phyloP scores from a whole-genome alignment of 2,329 filamentous ascomycete species.

The Leptographium flavum region DNA sequence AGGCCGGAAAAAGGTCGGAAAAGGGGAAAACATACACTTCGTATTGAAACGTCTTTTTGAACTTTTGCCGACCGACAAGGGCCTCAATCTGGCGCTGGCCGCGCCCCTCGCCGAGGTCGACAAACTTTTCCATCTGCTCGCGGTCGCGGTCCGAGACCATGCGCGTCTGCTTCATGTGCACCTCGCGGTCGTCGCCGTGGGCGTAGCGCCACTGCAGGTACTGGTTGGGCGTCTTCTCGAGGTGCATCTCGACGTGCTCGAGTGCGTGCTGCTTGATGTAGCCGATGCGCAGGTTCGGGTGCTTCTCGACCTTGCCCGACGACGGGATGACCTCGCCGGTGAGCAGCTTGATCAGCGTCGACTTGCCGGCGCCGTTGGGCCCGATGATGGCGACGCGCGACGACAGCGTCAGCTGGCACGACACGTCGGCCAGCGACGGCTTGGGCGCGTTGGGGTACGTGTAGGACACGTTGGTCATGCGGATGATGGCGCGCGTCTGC shows the following conservation, averaged over 20 bases:
- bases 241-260: slow-evolving; percentile 98
- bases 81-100: slow-evolving; percentile 67
- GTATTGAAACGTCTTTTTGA: slow-evolving; percentile 98
- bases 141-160: slow-evolving; percentile 73
- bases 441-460: slow-evolving; percentile 85
- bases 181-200: slow-evolving; percentile 92
- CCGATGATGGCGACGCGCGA: slow-evolving; percentile 94
- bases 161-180: slow-evolving; percentile 94
- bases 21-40: slow-evolving; percentile 51
- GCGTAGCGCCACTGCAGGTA: slow-evolving; percentile 98
- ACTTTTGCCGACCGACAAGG: slow-evolving; percentile 93
- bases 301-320: slow-evolving; percentile 83
- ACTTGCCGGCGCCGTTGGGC: slow-evolving; percentile 95
- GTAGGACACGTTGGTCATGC: slow-evolving; percentile 84
- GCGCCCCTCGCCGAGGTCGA: slow-evolving; percentile 75
- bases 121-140: slow-evolving; percentile 77
- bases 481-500: slow-evolving; percentile 80
- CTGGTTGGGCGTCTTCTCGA: slow-evolving; percentile 98
- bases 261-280: slow-evolving; percentile 99
- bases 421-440: slow-evolving; percentile 75
- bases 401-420: slow-evolving; percentile 75
- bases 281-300: slow-evolving; percentile 94
- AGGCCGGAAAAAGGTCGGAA: background rate
- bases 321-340: slow-evolving; percentile 84
- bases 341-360: slow-evolving; percentile 91